Conservation (phyloP, 805 yeast genomes). For the Metschnikowia gelsemii region DNA sequence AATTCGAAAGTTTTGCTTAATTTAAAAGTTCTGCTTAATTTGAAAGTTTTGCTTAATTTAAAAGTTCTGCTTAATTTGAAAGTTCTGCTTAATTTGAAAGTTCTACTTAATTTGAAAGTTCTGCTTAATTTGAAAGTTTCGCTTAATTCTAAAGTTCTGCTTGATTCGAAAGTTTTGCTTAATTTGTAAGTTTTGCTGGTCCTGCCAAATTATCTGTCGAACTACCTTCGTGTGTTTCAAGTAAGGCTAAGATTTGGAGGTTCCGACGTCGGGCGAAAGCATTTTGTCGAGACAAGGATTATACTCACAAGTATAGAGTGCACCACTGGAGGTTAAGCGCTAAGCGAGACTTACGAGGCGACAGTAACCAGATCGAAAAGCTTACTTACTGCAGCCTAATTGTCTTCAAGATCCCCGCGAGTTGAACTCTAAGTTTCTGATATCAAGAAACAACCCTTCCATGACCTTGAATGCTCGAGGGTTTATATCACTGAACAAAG, state of each 20-base stretch:
- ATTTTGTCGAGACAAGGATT: conserved; percentile 35
- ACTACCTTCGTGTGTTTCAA: conserved; percentile 29
- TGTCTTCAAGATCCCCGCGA: conserved; percentile 34
- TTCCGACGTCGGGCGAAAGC: conserved; percentile 31
- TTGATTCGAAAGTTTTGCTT: too few species aligned
- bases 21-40: too few species aligned
- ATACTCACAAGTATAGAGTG: conserved; percentile 28
- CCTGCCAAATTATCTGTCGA: conserved; percentile 38
- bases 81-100: too few species aligned
- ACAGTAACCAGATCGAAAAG: conserved; percentile 32
- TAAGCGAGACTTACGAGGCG: conserved; percentile 29
- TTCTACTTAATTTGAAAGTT: too few species aligned
- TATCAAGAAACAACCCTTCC: conserved; percentile 31
- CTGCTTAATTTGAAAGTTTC: too few species aligned
- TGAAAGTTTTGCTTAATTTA: too few species aligned
- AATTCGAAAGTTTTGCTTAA: too few species aligned
- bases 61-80: too few species aligned
- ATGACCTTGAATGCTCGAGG: conserved; percentile 20
- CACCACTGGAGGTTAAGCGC: conserved; percentile 24
- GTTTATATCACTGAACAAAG: conserved; percentile 61
- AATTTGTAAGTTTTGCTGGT: too few species aligned
- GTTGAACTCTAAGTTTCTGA: conserved; percentile 37
- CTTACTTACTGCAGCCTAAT: conserved; percentile 32
- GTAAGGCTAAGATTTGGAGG: conserved; percentile 24
- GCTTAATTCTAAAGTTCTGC: too few species aligned